These are phyloP conservation scores for Amanita jacksonii DNA, from an alignment of 768 basidiomycete species.

Conservation along the genomic window DNA sequence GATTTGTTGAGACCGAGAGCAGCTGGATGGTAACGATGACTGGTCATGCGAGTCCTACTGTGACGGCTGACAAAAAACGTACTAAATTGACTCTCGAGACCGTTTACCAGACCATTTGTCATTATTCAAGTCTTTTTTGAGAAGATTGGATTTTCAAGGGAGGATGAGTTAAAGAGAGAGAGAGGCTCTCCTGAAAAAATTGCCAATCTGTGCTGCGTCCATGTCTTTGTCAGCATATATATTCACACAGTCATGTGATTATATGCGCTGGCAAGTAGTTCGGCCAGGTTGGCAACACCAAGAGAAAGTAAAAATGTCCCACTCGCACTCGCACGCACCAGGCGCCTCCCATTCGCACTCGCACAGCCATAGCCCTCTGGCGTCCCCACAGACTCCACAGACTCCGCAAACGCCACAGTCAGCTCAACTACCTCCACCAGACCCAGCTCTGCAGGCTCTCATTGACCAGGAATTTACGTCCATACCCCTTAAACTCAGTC, in stretches of 20 bases:
- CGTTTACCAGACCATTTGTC: constrained; percentile 86
- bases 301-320: constrained; percentile 39
- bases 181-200: constrained; percentile 17
- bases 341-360: constrained; percentile 44
- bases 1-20: constrained; percentile 72
- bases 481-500: constrained; percentile 44
- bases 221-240: constrained; percentile 9
- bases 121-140: constrained; percentile 48
- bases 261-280: not conserved
- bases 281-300: too few relatives aligned
- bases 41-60: constrained; percentile 7
- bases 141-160: constrained; percentile 11
- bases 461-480: constrained; percentile 67
- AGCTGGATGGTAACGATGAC: constrained; percentile 30
- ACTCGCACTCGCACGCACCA: constrained; percentile 53
- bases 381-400: constrained; percentile 26
- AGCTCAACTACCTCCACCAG: constrained; percentile 39
- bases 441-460: constrained; percentile 64
- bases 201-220: constrained; percentile 16
- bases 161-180: constrained; percentile 21
- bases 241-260: constrained; percentile 11
- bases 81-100: constrained; percentile 73
- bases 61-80: constrained; percentile 18
- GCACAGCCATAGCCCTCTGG: constrained; percentile 36
- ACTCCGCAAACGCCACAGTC: constrained; percentile 31